Evolutionary conservation across 306 rosid genomes (phyloP).

Genomic region (Dicorynia guianensis): DNA sequence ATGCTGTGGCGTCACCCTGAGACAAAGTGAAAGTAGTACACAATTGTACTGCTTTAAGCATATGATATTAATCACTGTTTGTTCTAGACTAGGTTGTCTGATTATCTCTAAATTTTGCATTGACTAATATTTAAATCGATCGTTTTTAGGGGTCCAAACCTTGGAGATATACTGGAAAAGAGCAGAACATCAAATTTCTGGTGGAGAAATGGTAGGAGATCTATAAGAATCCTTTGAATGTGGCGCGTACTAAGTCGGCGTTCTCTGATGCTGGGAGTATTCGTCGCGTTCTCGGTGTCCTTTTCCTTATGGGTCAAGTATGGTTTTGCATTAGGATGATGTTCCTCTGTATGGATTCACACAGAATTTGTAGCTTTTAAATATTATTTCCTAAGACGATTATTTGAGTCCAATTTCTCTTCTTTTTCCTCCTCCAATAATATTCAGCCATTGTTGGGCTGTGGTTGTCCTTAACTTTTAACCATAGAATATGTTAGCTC

Average conservation of each 20-base stretch:
- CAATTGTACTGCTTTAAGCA: slow-evolving; percentile 80
- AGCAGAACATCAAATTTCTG: slow-evolving; percentile 72
- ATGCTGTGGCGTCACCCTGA: slow-evolving; percentile 91
- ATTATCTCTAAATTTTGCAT: too few relatives aligned
- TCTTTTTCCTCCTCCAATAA: neutral
- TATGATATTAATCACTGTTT: neutral
- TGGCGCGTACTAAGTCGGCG: slow-evolving; percentile 34
- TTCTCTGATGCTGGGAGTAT: slow-evolving; percentile 44
- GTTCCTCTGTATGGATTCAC: neutral
- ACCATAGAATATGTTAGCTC: too few relatives aligned
- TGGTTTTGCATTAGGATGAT: neutral
- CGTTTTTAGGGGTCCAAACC: slow-evolving; percentile 99
- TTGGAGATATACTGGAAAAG: slow-evolving; percentile 84
- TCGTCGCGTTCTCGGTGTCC: neutral
- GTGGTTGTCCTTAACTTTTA: slow-evolving; percentile 28
- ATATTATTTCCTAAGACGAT: slow-evolving; percentile 28
- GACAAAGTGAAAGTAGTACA: slow-evolving; percentile 81
- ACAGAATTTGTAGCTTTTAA: neutral
- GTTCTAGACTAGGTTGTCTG: too few relatives aligned
- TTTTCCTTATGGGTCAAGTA: neutral
- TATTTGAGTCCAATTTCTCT: slow-evolving; percentile 26
- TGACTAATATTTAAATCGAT: too few relatives aligned
- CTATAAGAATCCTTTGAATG: slow-evolving; percentile 33
- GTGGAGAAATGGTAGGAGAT: slow-evolving; percentile 88
- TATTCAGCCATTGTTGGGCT: neutral